Conservation (phyloP, 495 filamentous ascomycete genomes). For the Penicillium samsonianum region DNA sequence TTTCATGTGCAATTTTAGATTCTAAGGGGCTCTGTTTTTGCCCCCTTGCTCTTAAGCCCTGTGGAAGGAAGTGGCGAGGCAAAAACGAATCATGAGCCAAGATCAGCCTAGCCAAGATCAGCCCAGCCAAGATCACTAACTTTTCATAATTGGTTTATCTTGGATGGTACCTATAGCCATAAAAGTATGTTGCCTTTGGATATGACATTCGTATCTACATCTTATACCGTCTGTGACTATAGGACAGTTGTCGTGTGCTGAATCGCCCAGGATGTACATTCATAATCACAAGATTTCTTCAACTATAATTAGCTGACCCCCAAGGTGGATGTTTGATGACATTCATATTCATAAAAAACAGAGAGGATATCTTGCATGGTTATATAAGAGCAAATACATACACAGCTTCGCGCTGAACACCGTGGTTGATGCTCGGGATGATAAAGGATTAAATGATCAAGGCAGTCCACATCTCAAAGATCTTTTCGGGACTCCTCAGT, state of each 20-base stretch:
- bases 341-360: slow-evolving; percentile 13
- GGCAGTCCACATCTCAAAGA: slow-evolving; percentile 28
- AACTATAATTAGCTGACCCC: too few species aligned
- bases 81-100: slow-evolving; percentile 7
- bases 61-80: slow-evolving; percentile 20
- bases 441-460: slow-evolving; percentile 13
- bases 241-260: too few species aligned
- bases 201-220: too few species aligned
- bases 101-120: not conserved
- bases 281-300: too few species aligned
- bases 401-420: slow-evolving; percentile 24
- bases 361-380: slow-evolving; percentile 28
- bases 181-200: too few species aligned
- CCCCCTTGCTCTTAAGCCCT: not conserved
- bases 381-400: slow-evolving; percentile 26
- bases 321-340: too few species aligned
- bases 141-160: too few species aligned
- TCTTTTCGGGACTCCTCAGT: slow-evolving; percentile 45
- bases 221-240: too few species aligned
- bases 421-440: slow-evolving; percentile 16
- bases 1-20: slow-evolving; percentile 9
- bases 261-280: too few species aligned
- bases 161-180: too few species aligned
- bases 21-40: slow-evolving; percentile 2
- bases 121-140: too few species aligned